A percentile compares a stretch with the other conserved stretches of the same genome.
phyloP scores from a whole-genome alignment of 1,284 basidiomycete species.

The Meira miltonrushii region DNA sequence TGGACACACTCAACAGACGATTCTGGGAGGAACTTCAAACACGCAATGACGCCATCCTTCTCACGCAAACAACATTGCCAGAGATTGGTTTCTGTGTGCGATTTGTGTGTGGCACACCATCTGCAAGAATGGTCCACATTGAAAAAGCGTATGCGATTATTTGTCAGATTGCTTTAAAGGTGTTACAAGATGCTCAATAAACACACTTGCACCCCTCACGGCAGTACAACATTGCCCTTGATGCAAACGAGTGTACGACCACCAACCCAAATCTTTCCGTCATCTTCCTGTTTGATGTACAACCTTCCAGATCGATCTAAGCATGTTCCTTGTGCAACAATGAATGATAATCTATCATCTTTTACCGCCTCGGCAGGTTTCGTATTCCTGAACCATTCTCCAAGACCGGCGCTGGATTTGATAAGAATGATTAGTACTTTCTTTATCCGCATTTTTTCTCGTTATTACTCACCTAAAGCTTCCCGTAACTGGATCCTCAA shows the following conservation, averaged over 20 bases:
- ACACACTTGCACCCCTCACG: too few species aligned
- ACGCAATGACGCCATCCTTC: not conserved
- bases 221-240: constrained; percentile 13
- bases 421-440: constrained; percentile 15
- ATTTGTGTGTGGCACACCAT: not conserved
- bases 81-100: not conserved
- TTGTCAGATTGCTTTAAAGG: too few species aligned
- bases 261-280: constrained; percentile 29
- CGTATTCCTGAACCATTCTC: not conserved
- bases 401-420: constrained; percentile 16
- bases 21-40: not conserved
- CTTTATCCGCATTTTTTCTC: not conserved
- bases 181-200: too few species aligned
- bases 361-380: not conserved
- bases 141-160: too few species aligned
- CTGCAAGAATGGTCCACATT: too few species aligned
- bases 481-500: constrained; percentile 43
- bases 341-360: constrained; percentile 11
- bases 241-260: constrained; percentile 30
- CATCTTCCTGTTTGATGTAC: constrained; percentile 12
- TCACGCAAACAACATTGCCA: not conserved
- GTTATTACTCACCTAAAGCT: constrained; percentile 29
- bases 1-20: not conserved
- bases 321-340: constrained; percentile 27
- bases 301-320: constrained; percentile 30